A percentile compares a stretch with the other conserved stretches of the same genome.
These are phyloP conservation scores for Neurospora intermedia DNA, from an alignment of 495 filamentous ascomycete genomes.

Conservation along the genomic window DNA sequence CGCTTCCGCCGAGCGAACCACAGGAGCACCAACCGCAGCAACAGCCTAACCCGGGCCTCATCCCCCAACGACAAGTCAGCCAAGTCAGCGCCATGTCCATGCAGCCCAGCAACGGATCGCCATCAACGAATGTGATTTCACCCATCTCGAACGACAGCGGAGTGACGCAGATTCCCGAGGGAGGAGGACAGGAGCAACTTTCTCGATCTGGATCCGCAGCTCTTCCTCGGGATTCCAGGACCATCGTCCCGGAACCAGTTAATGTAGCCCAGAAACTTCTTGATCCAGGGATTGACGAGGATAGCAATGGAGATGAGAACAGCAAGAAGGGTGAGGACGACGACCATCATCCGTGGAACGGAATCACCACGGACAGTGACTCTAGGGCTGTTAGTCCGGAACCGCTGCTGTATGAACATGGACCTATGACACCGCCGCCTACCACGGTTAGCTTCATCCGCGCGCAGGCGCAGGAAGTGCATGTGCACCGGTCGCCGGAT, in stretches of 20 bases:
- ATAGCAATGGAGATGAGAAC: neutral
- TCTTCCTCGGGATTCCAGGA: constrained; percentile 5
- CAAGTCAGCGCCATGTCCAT: constrained; percentile 19
- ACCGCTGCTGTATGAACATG: neutral
- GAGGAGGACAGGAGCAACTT: neutral
- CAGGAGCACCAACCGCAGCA: neutral
- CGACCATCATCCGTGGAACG: neutral
- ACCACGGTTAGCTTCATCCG: neutral
- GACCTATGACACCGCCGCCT: neutral
- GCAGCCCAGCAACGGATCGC: constrained; percentile 6
- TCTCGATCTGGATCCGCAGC: neutral
- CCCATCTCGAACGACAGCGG: constrained; percentile 4
- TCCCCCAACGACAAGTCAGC: constrained; percentile 16
- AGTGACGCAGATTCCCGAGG: constrained; percentile 4
- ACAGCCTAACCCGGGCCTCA: neutral
- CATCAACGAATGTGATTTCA: neutral
- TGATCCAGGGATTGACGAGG: neutral
- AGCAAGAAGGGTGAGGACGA: neutral
- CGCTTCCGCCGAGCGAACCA: neutral
- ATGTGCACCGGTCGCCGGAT: neutral
- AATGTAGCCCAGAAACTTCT: constrained; percentile 1
- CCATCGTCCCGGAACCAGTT: constrained; percentile 19
- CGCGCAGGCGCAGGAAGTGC: neutral
- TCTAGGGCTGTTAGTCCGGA: neutral
- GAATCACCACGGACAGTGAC: neutral